Evolutionary conservation across 1,284 basidiomycete genomes (phyloP).

Genomic region (Schizophyllum amplum): DNA sequence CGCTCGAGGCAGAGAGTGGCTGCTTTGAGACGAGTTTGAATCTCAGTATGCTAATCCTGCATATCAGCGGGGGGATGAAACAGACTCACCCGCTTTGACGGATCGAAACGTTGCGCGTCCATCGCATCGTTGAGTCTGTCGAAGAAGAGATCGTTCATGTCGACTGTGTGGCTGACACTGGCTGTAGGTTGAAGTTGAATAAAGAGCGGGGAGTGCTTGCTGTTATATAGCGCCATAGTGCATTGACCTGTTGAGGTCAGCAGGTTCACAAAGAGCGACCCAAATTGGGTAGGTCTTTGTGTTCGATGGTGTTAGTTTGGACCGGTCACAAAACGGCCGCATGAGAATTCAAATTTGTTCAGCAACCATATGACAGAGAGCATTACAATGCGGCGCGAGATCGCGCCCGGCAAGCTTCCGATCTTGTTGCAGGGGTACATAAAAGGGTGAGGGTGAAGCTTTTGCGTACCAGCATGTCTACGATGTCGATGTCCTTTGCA

Average conservation of each 20-base stretch:
- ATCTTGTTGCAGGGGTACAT: too few species aligned
- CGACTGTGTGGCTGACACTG: too few species aligned
- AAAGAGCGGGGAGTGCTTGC: neutral
- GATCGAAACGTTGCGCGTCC: neutral
- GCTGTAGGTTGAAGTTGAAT: too few species aligned
- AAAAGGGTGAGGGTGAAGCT: neutral
- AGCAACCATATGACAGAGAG: neutral
- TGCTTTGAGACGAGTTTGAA: neutral
- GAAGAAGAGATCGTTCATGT: neutral
- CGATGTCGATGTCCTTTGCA: neutral
- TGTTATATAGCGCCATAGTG: neutral
- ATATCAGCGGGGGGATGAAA: neutral
- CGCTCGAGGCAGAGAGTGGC: neutral
- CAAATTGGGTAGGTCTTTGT: neutral
- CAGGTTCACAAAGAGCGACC: neutral
- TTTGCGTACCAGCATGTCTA: neutral
- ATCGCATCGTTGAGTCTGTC: neutral
- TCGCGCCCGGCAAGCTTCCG: neutral
- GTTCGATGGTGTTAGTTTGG: neutral
- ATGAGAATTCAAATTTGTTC: too few species aligned
- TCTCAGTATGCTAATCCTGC: neutral
- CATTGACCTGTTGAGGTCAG: neutral
- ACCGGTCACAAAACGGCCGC: neutral
- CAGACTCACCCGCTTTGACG: neutral
- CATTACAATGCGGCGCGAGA: neutral